Evolutionary conservation across 176 grass and related monocot species (phyloP).

Genomic region (Phyllostachys edulis): DNA sequence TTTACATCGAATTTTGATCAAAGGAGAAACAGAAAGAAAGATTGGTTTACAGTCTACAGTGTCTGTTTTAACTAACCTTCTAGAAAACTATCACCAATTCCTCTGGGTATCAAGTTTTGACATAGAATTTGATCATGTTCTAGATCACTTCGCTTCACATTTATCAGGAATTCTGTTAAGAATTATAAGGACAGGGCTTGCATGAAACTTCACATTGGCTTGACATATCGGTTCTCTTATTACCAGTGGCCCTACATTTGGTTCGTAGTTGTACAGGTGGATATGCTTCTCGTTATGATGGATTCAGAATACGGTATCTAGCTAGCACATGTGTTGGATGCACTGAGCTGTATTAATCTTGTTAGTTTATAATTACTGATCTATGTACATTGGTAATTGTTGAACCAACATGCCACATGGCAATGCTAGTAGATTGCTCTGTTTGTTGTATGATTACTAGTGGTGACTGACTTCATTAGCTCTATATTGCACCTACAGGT

Average conservation of each 20-base stretch:
- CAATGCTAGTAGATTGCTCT: not conserved
- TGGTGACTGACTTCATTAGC: not conserved
- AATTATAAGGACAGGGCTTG: not conserved
- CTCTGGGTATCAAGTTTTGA: not conserved
- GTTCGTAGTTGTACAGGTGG: constrained; percentile 25
- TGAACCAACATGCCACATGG: not conserved
- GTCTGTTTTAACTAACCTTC: not conserved
- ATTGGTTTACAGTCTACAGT: not conserved
- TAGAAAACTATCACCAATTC: not conserved
- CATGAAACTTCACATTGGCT: not conserved
- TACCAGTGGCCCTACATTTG: not conserved
- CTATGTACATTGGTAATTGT: not conserved
- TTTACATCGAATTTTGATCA: not conserved
- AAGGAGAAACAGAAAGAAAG: not conserved
- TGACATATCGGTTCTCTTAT: not conserved
- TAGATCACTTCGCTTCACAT: constrained; percentile 37
- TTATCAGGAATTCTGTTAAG: not conserved
- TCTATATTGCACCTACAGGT: not conserved
- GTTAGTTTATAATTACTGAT: not conserved
- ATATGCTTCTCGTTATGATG: not conserved
- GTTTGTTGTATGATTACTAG: not conserved
- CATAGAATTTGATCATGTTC: not conserved
- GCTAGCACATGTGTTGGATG: not conserved
- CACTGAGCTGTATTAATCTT: not conserved
- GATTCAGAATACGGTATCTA: constrained; percentile 7